phyloP scores from a whole-genome alignment of 1,284 basidiomycete genomes.

The Termitomyces sp. region DNA sequence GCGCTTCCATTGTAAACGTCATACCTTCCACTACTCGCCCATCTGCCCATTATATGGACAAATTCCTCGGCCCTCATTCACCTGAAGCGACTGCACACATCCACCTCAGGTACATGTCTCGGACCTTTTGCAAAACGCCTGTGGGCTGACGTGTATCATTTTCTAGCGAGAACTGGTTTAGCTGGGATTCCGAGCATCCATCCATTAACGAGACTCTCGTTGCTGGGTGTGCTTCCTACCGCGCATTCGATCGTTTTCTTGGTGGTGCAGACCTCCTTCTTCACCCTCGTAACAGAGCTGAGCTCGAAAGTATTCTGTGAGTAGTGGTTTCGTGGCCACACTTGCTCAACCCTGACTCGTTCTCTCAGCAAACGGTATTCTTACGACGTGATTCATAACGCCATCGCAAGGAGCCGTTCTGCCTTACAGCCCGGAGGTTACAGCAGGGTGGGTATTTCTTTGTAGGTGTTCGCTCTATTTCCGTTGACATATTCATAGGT shows the following conservation, averaged over 20 bases:
- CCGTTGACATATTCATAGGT: constrained; percentile 37
- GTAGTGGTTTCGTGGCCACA: constrained; percentile 24
- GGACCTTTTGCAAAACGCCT: neutral
- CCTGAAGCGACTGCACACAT: constrained; percentile 69
- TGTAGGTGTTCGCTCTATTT: constrained; percentile 6
- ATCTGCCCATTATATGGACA: constrained; percentile 46
- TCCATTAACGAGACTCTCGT: constrained; percentile 69
- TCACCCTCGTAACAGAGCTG: constrained; percentile 53
- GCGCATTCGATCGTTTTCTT: constrained; percentile 56
- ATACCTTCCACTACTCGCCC: constrained; percentile 7
- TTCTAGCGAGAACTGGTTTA: constrained; percentile 57
- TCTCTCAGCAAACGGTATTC: constrained; percentile 59
- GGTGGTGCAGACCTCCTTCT: constrained; percentile 64
- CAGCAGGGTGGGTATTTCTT: constrained; percentile 51
- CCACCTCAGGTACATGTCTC: constrained; percentile 54
- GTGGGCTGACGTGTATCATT: constrained; percentile 11
- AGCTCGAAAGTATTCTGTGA: constrained; percentile 69
- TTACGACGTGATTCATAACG: constrained; percentile 75
- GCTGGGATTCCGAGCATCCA: constrained; percentile 63
- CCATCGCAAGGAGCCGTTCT: constrained; percentile 62
- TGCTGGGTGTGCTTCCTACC: constrained; percentile 62
- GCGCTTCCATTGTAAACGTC: constrained; percentile 11
- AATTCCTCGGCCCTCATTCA: constrained; percentile 65
- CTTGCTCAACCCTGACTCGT: constrained; percentile 14
- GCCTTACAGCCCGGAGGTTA: constrained; percentile 67